Evolutionary conservation across 805 yeast genomes (phyloP).

Genomic region (Saccharomyces mikatae): DNA sequence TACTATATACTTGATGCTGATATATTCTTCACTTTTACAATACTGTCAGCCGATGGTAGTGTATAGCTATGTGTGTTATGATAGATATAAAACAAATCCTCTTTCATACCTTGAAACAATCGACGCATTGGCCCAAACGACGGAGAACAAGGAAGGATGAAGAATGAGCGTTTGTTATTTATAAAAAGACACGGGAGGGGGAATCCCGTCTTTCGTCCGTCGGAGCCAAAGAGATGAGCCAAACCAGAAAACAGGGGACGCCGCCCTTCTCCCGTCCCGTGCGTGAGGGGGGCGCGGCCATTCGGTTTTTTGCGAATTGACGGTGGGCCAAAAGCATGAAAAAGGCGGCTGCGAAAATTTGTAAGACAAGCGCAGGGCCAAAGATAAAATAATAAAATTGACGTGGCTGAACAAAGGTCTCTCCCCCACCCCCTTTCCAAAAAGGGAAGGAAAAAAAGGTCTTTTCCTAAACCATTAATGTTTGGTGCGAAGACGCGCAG

Average conservation of each 20-base stretch:
- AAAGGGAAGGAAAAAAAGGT: neutral
- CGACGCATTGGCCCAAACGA: neutral
- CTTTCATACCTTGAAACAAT: neutral
- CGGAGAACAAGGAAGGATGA: neutral
- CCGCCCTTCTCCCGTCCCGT: neutral
- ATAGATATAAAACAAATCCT: neutral
- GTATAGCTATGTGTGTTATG: neutral
- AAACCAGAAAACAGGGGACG: neutral
- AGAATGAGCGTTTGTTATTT: neutral
- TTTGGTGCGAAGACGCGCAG: neutral
- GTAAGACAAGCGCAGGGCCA: neutral
- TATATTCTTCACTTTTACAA: neutral
- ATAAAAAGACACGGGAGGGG: neutral
- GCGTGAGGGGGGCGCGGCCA: neutral
- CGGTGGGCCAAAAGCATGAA: neutral
- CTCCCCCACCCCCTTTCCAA: neutral
- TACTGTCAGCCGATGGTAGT: neutral
- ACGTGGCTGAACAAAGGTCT: neutral
- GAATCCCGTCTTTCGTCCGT: neutral
- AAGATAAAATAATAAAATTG: neutral
- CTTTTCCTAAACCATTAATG: neutral
- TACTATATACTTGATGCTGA: constrained; percentile 25
- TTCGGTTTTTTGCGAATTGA: neutral
- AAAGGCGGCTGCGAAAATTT: neutral
- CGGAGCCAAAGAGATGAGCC: neutral